These are phyloP conservation scores for Auricularia cornea DNA, from an alignment of 768 basidiomycete genomes.

Conservation along the genomic window DNA sequence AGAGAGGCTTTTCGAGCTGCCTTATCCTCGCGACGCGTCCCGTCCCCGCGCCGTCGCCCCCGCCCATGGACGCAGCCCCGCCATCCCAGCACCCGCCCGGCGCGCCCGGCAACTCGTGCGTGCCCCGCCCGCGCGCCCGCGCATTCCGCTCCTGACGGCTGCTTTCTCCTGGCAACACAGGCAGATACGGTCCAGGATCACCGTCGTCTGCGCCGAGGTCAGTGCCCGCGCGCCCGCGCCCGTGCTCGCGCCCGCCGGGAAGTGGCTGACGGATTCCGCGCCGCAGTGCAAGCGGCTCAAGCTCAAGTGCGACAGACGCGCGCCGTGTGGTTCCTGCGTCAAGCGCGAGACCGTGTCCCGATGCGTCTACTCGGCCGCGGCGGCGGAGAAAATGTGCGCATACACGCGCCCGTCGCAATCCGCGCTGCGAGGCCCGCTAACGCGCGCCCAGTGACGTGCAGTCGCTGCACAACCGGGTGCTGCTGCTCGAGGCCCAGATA, in stretches of 20 bases:
- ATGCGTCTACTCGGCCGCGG: constrained; percentile 63
- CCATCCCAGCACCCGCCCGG: neutral
- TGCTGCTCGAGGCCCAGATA: constrained; percentile 53
- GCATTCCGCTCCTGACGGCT: neutral
- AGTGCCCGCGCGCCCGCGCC: constrained; percentile 13
- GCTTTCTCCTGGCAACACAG: constrained; percentile 24
- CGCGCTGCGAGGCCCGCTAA: neutral
- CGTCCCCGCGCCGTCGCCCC: neutral
- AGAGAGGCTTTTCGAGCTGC: neutral
- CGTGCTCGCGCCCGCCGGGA: constrained; percentile 4
- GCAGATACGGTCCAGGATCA: constrained; percentile 67
- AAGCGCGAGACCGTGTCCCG: constrained; percentile 68
- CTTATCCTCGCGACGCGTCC: neutral
- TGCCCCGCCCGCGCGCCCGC: neutral
- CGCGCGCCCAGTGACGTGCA: constrained; percentile 53
- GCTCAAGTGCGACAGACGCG: constrained; percentile 73
- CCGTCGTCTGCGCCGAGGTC: constrained; percentile 77
- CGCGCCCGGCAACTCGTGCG: neutral
- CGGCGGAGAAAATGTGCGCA: constrained; percentile 75
- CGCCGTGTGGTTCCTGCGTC: constrained; percentile 67
- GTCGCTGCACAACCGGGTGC: constrained; percentile 72
- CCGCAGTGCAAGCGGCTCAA: constrained; percentile 79
- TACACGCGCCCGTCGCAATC: neutral
- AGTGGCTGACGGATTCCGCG: neutral
- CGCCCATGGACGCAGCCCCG: neutral